Percentiles rank a stretch among this genome's conserved stretches.
phyloP scores from a whole-genome alignment of 2,329 filamentous ascomycete genomes.

The Aspergillus candidus region DNA sequence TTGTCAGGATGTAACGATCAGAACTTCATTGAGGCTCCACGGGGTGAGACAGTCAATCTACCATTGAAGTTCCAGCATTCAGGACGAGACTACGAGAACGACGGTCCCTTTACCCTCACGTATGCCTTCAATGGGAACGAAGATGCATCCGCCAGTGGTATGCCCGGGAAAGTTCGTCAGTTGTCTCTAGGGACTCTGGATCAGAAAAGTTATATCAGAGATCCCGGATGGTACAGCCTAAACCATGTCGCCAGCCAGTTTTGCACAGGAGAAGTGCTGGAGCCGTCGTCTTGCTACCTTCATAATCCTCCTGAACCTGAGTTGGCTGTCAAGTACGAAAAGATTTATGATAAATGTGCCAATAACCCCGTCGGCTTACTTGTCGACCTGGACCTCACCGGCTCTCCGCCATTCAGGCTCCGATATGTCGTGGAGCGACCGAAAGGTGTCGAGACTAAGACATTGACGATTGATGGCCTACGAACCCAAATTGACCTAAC shows the following conservation, averaged over 20 bases:
- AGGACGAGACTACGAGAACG: slow-evolving; percentile 50
- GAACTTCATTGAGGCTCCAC: slow-evolving; percentile 75
- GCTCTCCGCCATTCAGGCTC: slow-evolving; percentile 85
- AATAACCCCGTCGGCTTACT: slow-evolving; percentile 86
- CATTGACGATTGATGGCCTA: slow-evolving; percentile 60
- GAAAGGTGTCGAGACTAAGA: slow-evolving; percentile 50
- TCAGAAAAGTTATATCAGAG: slow-evolving; percentile 62
- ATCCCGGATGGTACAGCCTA: slow-evolving; percentile 80
- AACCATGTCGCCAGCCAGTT: slow-evolving; percentile 71
- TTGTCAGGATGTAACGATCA: slow-evolving; percentile 72
- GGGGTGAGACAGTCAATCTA: slow-evolving; percentile 60
- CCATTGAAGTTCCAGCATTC: slow-evolving; percentile 65
- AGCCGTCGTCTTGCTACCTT: slow-evolving; percentile 88
- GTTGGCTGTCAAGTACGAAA: slow-evolving; percentile 65
- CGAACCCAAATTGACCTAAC: slow-evolving; percentile 79
- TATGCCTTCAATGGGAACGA: slow-evolving; percentile 78
- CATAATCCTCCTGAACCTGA: slow-evolving; percentile 86
- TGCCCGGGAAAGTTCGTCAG: slow-evolving; percentile 52
- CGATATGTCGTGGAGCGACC: slow-evolving; percentile 64
- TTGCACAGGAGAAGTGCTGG: slow-evolving; percentile 81
- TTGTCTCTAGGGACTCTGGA: slow-evolving; percentile 52
- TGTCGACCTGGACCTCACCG: slow-evolving; percentile 82
- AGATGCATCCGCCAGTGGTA: slow-evolving; percentile 61
- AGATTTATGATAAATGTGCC: slow-evolving; percentile 90
- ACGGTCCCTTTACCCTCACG: slow-evolving; percentile 64